These are phyloP conservation scores for Fusarium drepaniforme DNA, from an alignment of 2,329 filamentous ascomycete genomes.

Conservation along the genomic window DNA sequence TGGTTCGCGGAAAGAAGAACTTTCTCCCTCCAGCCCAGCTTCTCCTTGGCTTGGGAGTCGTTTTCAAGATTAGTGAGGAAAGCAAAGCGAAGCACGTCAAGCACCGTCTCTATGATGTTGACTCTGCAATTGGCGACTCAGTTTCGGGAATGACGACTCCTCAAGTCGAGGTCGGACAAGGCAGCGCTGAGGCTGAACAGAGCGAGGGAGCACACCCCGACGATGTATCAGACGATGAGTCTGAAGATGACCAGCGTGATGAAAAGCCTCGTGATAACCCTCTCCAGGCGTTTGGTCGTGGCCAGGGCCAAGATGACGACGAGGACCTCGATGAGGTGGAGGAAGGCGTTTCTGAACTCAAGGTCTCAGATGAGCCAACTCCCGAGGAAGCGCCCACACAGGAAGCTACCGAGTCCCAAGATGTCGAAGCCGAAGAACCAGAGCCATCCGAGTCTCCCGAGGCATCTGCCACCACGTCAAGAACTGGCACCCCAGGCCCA, in stretches of 20 bases:
- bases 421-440: constrained; percentile 44
- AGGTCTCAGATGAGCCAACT: constrained; percentile 41
- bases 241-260: constrained; percentile 48
- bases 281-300: constrained; percentile 47
- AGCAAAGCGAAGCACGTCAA: constrained; percentile 86
- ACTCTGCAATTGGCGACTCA: constrained; percentile 30
- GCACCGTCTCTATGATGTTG: constrained; percentile 60
- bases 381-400: constrained; percentile 45
- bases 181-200: constrained; percentile 37
- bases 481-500: constrained; percentile 25
- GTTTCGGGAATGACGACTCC: constrained; percentile 29
- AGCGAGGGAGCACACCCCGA: constrained; percentile 44
- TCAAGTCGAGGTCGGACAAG: constrained; percentile 39
- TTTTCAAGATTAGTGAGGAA: constrained; percentile 91
- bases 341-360: constrained; percentile 42
- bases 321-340: constrained; percentile 44
- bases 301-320: constrained; percentile 42
- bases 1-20: constrained; percentile 89
- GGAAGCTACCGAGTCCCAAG: constrained; percentile 46
- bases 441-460: constrained; percentile 36
- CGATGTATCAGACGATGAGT: constrained; percentile 47
- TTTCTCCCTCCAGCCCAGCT: constrained; percentile 89
- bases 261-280: constrained; percentile 52
- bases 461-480: constrained; percentile 17
- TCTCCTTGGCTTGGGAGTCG: constrained; percentile 85